Evolutionary conservation across 768 basidiomycete genomes (phyloP).

Genomic region (Terana coerulea): DNA sequence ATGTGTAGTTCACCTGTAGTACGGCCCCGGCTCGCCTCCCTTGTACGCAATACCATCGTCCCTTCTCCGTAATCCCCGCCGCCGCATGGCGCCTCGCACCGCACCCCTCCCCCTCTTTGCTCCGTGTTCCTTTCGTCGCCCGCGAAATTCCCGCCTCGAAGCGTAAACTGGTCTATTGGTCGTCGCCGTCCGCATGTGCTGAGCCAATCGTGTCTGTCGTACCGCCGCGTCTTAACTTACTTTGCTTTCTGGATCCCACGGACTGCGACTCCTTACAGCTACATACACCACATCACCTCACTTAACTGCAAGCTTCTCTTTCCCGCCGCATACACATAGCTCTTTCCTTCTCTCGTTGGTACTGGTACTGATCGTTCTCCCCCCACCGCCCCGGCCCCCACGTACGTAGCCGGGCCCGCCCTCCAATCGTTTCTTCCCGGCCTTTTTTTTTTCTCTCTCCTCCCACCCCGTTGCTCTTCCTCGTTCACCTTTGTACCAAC

Average conservation of each 20-base stretch:
- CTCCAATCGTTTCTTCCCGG: constrained; percentile 7
- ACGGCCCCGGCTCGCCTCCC: background rate
- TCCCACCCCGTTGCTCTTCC: background rate
- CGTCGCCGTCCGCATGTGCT: constrained; percentile 4
- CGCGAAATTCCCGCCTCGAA: background rate
- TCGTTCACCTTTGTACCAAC: constrained; percentile 1
- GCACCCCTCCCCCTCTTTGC: background rate
- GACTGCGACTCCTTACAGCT: background rate
- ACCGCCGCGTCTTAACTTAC: constrained; percentile 4
- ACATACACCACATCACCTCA: background rate
- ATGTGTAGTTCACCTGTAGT: background rate
- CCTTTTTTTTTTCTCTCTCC: constrained; percentile 3
- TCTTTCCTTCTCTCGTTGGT: constrained; percentile 7
- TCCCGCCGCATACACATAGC: background rate
- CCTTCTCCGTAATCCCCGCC: background rate
- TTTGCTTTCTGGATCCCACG: constrained; percentile 8
- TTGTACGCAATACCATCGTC: background rate
- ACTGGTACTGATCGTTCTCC: constrained; percentile 9
- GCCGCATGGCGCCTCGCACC: constrained; percentile 3
- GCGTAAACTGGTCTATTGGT: background rate
- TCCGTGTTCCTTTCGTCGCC: background rate
- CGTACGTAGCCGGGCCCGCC: constrained; percentile 8
- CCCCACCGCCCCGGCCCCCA: constrained; percentile 6
- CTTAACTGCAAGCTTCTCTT: constrained; percentile 1
- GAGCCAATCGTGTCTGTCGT: constrained; percentile 2